phyloP scores from a whole-genome alignment of 2,329 filamentous ascomycete species.

The Verticillium dahliae region DNA sequence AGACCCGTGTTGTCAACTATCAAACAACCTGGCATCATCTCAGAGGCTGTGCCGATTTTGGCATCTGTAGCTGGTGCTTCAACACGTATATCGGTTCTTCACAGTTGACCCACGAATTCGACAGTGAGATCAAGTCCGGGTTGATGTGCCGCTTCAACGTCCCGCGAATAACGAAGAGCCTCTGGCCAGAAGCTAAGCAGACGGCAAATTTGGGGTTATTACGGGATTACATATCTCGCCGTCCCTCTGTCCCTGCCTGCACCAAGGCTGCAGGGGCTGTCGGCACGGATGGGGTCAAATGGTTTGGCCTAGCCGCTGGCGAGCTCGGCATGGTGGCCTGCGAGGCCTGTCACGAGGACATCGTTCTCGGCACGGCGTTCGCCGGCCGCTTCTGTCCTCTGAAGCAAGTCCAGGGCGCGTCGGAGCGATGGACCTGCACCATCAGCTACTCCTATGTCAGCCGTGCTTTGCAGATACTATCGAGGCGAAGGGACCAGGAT shows the following conservation, averaged over 20 bases:
- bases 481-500: slow-evolving; percentile 6
- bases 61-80: slow-evolving; percentile 35
- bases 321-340: slow-evolving; percentile 6
- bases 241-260: slow-evolving; percentile 19
- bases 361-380: slow-evolving; percentile 5
- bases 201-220: slow-evolving; percentile 17
- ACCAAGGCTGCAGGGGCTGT: slow-evolving; percentile 14
- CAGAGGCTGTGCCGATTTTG: slow-evolving; percentile 18
- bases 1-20: slow-evolving; percentile 19
- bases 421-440: slow-evolving; percentile 25
- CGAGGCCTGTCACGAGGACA: slow-evolving; percentile 10
- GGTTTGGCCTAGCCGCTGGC: slow-evolving; percentile 10
- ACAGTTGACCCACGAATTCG: slow-evolving; percentile 20
- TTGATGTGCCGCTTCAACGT: slow-evolving; percentile 22
- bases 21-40: slow-evolving; percentile 23
- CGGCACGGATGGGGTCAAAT: slow-evolving; percentile 20
- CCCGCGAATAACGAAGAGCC: slow-evolving; percentile 22
- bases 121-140: slow-evolving; percentile 12
- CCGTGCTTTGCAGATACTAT: slow-evolving; percentile 9
- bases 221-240: slow-evolving; percentile 20
- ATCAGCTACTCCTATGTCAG: slow-evolving; percentile 18
- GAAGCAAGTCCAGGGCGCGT: slow-evolving; percentile 13
- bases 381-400: slow-evolving; percentile 4
- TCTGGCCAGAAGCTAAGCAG: slow-evolving; percentile 24
- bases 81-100: slow-evolving; percentile 27